Base-by-base conservation (phyloP, 139 green algal genomes). In the Penium margaritaceum region DNA sequence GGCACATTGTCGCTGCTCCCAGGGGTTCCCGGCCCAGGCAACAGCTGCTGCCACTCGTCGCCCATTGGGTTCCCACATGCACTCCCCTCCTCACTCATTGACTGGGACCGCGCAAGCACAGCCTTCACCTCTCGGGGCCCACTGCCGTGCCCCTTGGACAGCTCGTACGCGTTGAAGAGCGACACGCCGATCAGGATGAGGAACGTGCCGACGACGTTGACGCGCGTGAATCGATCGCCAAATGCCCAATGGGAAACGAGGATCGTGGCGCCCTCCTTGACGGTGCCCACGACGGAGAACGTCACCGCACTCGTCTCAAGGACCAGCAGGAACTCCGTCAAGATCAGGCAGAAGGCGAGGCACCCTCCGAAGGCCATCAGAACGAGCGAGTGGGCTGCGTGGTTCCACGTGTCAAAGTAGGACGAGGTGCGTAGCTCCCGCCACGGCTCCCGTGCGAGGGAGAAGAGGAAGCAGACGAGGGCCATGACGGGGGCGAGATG, bases 81-180 rank as follows among this genome's bases (percentile, higher is more conserved):
- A n/a, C n/a, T n/a, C n/a, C n/a, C n/a, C n/a, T n/a, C n/a, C n/a
- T n/a, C n/a, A n/a, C n/a, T n/a, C n/a, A n/a, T n/a, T n/a, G n/a
- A n/a, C n/a, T n/a, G n/a, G n/a, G n/a, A n/a, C n/a, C n/a, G n/a
- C n/a, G n/a, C n/a, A n/a, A n/a, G n/a, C n/a, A n/a, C n/a, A n/a
- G n/a, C n/a, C n/a, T n/a, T n/a, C n/a, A n/a, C n/a, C n/a, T n/a
- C n/a, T n/a, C n/a, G n/a, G n/a, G n/a, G n/a, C n/a, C n/a, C n/a
- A n/a, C n/a, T n/a, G n/a, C n/a, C n/a, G n/a, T n/a, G n/a, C n/a
- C n/a, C n/a, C n/a, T n/a, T n/a, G n/a, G n/a, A n/a, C n/a, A n/a
- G n/a, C 70, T 77, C 70, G 70, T 70, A 70, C 21, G 53, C 15
- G 30, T 77, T 77, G 57, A 70, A 77, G 24, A 77, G 36, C n/a